These are phyloP conservation scores for Magnusiomyces ingens DNA, from an alignment of 1,139 yeast species.

Conservation along the genomic window DNA sequence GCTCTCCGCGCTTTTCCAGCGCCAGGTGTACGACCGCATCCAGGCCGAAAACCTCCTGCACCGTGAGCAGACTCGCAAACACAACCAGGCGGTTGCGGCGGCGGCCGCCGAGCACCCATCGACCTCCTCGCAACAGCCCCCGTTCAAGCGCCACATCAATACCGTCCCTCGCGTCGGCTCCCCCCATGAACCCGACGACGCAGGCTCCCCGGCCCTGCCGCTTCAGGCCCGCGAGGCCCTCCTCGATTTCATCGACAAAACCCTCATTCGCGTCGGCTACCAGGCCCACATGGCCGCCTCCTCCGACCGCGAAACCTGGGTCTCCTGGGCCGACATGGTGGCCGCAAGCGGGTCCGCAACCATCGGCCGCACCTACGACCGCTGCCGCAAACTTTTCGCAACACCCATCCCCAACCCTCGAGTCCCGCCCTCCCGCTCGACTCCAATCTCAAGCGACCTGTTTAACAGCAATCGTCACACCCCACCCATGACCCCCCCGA, in stretches of 20 bases:
- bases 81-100: not conserved
- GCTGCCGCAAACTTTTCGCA: constrained; percentile 20
- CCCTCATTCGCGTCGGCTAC: constrained; percentile 12
- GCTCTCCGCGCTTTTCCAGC: constrained; percentile 20
- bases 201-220: constrained; percentile 18
- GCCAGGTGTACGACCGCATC: constrained; percentile 16
- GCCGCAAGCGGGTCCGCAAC: constrained; percentile 10
- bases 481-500: not conserved
- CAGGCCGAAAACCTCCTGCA: constrained; percentile 7
- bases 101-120: too few relatives aligned
- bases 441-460: not conserved
- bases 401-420: constrained; percentile 1
- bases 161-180: too few relatives aligned
- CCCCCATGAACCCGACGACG: constrained; percentile 4
- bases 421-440: not conserved
- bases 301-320: not conserved
- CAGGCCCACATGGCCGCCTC: not conserved
- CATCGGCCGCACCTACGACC: constrained; percentile 15
- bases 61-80: not conserved
- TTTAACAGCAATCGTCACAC: not conserved
- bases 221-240: constrained; percentile 16
- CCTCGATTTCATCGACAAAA: constrained; percentile 12
- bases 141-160: not conserved
- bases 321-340: constrained; percentile 3
- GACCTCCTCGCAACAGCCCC: constrained; percentile 9